Evolutionary conservation across 192 early-diverging fungal species (phyloP).

Genomic region (Dissophora ornata): DNA sequence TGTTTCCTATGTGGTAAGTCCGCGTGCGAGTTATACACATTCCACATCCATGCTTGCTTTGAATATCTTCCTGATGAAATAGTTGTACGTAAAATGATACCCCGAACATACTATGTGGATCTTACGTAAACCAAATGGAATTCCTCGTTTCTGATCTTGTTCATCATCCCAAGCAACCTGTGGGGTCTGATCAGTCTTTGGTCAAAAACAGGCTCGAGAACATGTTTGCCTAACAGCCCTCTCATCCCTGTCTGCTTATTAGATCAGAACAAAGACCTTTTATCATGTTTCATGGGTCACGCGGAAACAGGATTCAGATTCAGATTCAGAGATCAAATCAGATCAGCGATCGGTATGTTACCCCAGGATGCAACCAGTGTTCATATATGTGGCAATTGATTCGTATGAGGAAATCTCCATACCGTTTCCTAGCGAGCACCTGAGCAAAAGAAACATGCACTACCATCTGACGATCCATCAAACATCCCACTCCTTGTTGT

Average conservation of each 20-base stretch:
- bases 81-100: slow-evolving; percentile 60
- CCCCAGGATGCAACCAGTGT: no score
- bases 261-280: no score
- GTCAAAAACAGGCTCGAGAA: no score
- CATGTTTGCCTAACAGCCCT: no score
- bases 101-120: slow-evolving; percentile 56
- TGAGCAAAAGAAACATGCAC: slow-evolving; percentile 59
- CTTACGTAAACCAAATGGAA: slow-evolving; percentile 56
- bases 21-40: neutral
- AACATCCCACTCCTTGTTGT: neutral
- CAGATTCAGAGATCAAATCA: no score
- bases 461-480: slow-evolving; percentile 58
- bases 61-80: slow-evolving; percentile 48
- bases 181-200: neutral
- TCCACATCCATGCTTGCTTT: neutral
- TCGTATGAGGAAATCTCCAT: slow-evolving; percentile 58
- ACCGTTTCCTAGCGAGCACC: slow-evolving; percentile 58
- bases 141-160: slow-evolving; percentile 56
- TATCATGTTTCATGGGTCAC: no score
- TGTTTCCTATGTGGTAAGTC: slow-evolving; percentile 25
- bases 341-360: no score
- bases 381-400: slow-evolving; percentile 3
- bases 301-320: no score
- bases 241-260: no score
- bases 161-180: neutral